Conservation (phyloP, 2,329 filamentous ascomycete genomes). For the Polytolypa hystricis region DNA sequence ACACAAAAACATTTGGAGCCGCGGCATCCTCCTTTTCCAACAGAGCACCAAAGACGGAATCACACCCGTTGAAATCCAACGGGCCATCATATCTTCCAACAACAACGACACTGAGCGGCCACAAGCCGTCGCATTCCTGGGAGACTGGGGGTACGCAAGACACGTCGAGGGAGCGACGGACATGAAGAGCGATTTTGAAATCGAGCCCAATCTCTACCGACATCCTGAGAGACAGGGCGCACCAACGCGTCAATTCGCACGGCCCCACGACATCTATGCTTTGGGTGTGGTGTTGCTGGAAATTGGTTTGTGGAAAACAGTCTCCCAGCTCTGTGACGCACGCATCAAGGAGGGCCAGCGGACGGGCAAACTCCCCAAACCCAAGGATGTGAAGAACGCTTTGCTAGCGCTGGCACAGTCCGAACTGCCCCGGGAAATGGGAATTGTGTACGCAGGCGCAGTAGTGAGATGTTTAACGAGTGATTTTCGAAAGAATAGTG, state of each 20-base stretch:
- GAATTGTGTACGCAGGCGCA: constrained; percentile 15
- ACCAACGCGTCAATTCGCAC: constrained; percentile 19
- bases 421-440: constrained; percentile 18
- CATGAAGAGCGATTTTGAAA: constrained; percentile 16
- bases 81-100: neutral
- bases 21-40: constrained; percentile 18
- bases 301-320: constrained; percentile 24
- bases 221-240: constrained; percentile 23
- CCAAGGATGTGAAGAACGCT: constrained; percentile 14
- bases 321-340: constrained; percentile 18
- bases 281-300: constrained; percentile 30
- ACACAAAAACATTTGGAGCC: constrained; percentile 22
- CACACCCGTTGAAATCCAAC: neutral
- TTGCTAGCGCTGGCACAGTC: constrained; percentile 13
- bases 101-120: neutral
- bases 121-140: constrained; percentile 15
- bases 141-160: constrained; percentile 20
- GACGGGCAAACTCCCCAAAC: constrained; percentile 15
- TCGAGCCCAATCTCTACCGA: constrained; percentile 21
- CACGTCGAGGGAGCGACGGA: constrained; percentile 16
- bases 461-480: constrained; percentile 16
- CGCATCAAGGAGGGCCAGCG: constrained; percentile 15
- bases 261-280: constrained; percentile 27
- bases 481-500: constrained; percentile 14
- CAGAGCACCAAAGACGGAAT: constrained; percentile 5